A percentile compares a stretch with the other conserved stretches of the same genome.
These are phyloP conservation scores for Acaromyces ingoldii DNA, from an alignment of 1,284 basidiomycete species.

Conservation along the genomic window DNA sequence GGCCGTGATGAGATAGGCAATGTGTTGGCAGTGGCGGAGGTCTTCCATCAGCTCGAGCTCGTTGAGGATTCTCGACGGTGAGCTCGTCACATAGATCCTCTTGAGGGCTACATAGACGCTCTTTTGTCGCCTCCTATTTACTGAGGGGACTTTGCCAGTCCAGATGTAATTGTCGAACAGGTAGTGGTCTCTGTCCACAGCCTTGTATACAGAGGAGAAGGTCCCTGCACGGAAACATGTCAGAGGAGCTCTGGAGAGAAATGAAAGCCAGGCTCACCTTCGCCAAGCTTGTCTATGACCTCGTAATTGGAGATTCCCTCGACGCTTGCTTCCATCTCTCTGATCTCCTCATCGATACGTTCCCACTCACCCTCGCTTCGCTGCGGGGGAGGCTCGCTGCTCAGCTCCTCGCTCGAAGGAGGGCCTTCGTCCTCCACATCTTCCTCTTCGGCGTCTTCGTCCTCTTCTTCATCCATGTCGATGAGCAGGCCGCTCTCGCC, in stretches of 20 bases:
- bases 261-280: constrained; percentile 55
- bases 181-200: constrained; percentile 72
- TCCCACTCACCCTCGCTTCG: constrained; percentile 15
- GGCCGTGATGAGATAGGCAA: constrained; percentile 78
- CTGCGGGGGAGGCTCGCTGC: constrained; percentile 4
- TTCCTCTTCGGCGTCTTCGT: not conserved
- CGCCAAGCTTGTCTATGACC: constrained; percentile 84
- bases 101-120: constrained; percentile 83
- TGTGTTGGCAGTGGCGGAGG: constrained; percentile 45
- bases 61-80: constrained; percentile 84
- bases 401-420: constrained; percentile 4
- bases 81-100: constrained; percentile 93
- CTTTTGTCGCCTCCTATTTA: constrained; percentile 17
- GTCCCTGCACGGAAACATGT: constrained; percentile 61
- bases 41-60: constrained; percentile 90
- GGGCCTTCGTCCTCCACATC: not conserved
- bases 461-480: not conserved
- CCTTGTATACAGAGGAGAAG: constrained; percentile 98
- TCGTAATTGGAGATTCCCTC: constrained; percentile 61
- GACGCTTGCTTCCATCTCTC: constrained; percentile 73
- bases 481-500: not conserved
- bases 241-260: no score
- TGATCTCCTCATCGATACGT: constrained; percentile 43
- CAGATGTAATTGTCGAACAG: constrained; percentile 76
- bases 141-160: constrained; percentile 48